Evolutionary conservation across 441 rosid genomes (phyloP).

Genomic region (Breynia disticha): DNA sequence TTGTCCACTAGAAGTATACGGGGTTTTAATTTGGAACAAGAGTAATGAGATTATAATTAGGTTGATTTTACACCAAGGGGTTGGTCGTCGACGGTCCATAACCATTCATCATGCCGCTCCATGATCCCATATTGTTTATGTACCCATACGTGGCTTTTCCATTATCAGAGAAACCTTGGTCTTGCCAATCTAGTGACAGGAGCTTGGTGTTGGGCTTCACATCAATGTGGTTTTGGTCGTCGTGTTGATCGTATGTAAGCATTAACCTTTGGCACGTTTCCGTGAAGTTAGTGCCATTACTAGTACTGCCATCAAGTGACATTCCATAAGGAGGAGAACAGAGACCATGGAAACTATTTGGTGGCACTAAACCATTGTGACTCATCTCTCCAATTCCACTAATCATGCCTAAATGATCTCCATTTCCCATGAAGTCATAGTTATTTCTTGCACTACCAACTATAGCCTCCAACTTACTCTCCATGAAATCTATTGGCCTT

Average conservation of each 20-base stretch:
- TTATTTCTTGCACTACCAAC: slow-evolving; percentile 32
- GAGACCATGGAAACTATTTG: slow-evolving; percentile 21
- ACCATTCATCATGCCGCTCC: slow-evolving; percentile 68
- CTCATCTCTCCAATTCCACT: slow-evolving; percentile 36
- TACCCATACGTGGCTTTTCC: slow-evolving; percentile 47
- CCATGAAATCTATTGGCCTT: slow-evolving; percentile 70
- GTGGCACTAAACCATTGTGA: slow-evolving; percentile 22
- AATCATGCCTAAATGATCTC: slow-evolving; percentile 34
- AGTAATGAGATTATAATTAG: neutral
- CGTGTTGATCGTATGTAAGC: slow-evolving; percentile 44
- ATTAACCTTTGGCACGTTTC: slow-evolving; percentile 55
- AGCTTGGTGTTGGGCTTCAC: slow-evolving; percentile 69
- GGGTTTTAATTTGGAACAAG: neutral
- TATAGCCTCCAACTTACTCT: slow-evolving; percentile 48
- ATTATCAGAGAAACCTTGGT: slow-evolving; percentile 23
- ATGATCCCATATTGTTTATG: slow-evolving; percentile 53
- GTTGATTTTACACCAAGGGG: slow-evolving; percentile 36
- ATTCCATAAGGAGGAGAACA: slow-evolving; percentile 39
- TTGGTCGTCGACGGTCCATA: slow-evolving; percentile 58
- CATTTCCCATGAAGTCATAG: slow-evolving; percentile 63
- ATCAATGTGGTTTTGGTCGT: slow-evolving; percentile 38
- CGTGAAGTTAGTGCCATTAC: slow-evolving; percentile 29
- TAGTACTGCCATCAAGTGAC: slow-evolving; percentile 34
- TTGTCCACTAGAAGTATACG: no score
- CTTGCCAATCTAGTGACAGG: slow-evolving; percentile 77